Evolutionary conservation across 768 basidiomycete species (phyloP), one percentile per base, ranked within the genome.

Genomic region (Phaffia tasmanica): DNA sequence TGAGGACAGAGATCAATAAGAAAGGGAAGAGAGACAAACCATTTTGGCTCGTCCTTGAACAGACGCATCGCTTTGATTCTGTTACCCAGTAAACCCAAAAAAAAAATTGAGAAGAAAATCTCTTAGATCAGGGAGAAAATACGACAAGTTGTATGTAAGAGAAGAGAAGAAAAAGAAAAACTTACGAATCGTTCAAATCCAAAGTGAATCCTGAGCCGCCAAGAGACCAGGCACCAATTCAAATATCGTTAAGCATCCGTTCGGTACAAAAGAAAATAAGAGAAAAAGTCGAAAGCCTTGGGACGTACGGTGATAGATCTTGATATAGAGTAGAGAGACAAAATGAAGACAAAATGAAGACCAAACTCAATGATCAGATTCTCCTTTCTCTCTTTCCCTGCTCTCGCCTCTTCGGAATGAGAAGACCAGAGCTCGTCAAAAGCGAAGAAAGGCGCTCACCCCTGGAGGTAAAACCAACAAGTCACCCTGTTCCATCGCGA

Each of bases 11-110:
- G n/a, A n/a, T n/a, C n/a, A n/a, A n/a, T n/a, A n/a, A n/a, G n/a
- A 4, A 42, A 11, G 35, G 11, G 35, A 42, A 11, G 11, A 42
- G 35, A 11, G 11, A 42, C 35, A 11, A 82, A 79, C 91, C 92
- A 95, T 75, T 89, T 92, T 18, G 89, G 90, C 72, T 90, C 89
- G 66, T 93, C 89, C 88, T 93, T 83, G 83, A 93, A 95, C 62
- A 95, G 79, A 9, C 91, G 81, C 75, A 91, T 79, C 0, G 86
- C 86, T 71, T 84, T 83, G 77, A 92, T 85, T 46, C 78, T 78
- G 75, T 95, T 83, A 59, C 11, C 4, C 11, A 11, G 35, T 42
- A 11, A 42, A 42, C 11, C 35, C 35, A 11, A 42, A 42, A 42
- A 11, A 42, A 11, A 11, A 42, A 4, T 5, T 42, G 35, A 42